phyloP scores from a whole-genome alignment of 768 basidiomycete species.

The Bullera alba region DNA sequence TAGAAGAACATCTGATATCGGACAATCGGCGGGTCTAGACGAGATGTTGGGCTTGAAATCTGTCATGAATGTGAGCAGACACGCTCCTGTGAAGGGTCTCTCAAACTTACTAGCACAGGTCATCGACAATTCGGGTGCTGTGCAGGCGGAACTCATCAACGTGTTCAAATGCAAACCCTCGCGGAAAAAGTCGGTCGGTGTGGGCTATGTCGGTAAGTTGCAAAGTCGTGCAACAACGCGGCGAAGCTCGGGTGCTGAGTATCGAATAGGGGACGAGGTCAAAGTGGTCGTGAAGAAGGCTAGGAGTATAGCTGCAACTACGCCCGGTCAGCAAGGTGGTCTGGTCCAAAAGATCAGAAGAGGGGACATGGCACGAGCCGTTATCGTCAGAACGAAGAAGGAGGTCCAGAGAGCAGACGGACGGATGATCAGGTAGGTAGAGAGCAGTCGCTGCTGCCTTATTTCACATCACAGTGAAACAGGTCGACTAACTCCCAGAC shows the following conservation, averaged over 20 bases:
- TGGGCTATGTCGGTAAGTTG: constrained; percentile 56
- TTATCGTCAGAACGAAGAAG: constrained; percentile 91
- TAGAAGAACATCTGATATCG: too few species aligned
- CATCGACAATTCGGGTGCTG: constrained; percentile 94
- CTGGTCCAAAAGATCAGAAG: constrained; percentile 82
- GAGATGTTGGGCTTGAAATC: not conserved
- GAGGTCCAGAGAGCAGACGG: constrained; percentile 79
- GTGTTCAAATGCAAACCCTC: constrained; percentile 84
- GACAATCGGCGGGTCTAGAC: too few species aligned
- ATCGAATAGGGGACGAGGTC: constrained; percentile 72
- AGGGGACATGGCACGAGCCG: constrained; percentile 90
- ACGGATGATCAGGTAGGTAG: constrained; percentile 60
- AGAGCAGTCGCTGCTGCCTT: too few species aligned
- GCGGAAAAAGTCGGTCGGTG: constrained; percentile 63
- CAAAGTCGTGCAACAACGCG: too few species aligned
- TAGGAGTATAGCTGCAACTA: constrained; percentile 61
- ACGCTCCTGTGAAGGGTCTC: not conserved
- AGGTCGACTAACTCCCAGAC: not conserved
- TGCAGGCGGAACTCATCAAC: constrained; percentile 92
- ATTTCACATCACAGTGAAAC: not conserved
- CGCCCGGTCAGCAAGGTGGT: constrained; percentile 52
- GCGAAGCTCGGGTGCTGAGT: too few species aligned
- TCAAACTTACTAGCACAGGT: constrained; percentile 52
- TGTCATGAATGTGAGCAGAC: constrained; percentile 1
- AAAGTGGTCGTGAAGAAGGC: constrained; percentile 91